Conservation (phyloP, 2,329 filamentous ascomycete genomes). For the Geosmithia flava region DNA sequence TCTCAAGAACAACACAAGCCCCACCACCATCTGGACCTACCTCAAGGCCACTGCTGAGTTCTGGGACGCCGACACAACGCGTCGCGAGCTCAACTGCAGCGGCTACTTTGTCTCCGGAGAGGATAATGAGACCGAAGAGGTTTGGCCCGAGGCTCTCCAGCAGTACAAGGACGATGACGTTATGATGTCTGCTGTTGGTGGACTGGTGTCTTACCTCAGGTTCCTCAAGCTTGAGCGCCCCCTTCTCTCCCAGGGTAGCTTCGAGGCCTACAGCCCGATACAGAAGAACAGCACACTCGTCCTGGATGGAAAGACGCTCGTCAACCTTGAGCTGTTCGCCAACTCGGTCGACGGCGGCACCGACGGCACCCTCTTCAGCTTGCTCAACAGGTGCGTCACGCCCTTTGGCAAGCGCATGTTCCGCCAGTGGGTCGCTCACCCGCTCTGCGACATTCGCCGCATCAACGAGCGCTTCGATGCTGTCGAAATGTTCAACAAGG, state of each 20-base stretch:
- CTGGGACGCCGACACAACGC: constrained; percentile 72
- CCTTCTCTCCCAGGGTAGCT: constrained; percentile 80
- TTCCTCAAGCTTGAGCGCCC: constrained; percentile 81
- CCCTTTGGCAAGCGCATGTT: constrained; percentile 95
- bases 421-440: constrained; percentile 95
- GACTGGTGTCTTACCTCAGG: constrained; percentile 74
- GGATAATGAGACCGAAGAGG: constrained; percentile 37
- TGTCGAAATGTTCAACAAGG: constrained; percentile 82
- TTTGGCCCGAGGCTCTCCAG: constrained; percentile 65
- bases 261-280: constrained; percentile 85
- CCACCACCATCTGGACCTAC: constrained; percentile 91
- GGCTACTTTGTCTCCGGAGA: constrained; percentile 57
- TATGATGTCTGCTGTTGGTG: constrained; percentile 84
- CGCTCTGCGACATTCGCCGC: constrained; percentile 69
- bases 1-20: constrained; percentile 87
- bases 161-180: constrained; percentile 67
- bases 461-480: constrained; percentile 94
- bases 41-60: constrained; percentile 82
- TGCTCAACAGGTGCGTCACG: constrained; percentile 89
- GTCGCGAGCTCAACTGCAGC: constrained; percentile 67
- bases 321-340: constrained; percentile 94
- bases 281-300: constrained; percentile 81
- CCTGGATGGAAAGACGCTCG: constrained; percentile 88
- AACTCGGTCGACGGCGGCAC: constrained; percentile 80
- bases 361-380: constrained; percentile 78